Conservation (phyloP, 192 early-diverging fungal genomes). For the Thamnidium elegans region DNA sequence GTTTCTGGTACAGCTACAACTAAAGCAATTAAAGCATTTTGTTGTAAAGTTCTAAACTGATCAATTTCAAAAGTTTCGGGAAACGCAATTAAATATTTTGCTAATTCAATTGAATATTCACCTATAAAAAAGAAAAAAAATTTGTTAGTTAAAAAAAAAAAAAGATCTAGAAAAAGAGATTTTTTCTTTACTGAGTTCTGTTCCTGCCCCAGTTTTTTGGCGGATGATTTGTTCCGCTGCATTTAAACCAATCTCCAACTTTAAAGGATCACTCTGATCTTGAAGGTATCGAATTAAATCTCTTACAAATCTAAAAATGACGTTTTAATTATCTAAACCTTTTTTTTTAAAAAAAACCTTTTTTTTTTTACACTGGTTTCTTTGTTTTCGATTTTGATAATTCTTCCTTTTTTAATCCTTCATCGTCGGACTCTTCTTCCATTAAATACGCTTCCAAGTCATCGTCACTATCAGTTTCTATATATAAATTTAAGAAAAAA, state of each 20-base stretch:
- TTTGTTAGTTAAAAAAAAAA: neutral
- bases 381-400: neutral
- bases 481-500: neutral
- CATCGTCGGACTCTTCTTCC: conserved; percentile 15
- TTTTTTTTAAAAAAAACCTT: neutral
- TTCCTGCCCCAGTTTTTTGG: conserved; percentile 24
- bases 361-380: conserved; percentile 29
- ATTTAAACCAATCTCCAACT: conserved; percentile 27
- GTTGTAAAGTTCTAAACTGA: conserved; percentile 10
- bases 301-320: conserved; percentile 15
- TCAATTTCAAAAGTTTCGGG: conserved; percentile 19
- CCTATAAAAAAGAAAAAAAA: neutral
- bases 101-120: conserved; percentile 5
- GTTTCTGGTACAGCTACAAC: conserved; percentile 16
- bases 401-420: neutral
- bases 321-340: neutral
- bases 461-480: neutral
- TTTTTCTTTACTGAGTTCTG: conserved; percentile 17
- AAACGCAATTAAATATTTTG: conserved; percentile 13
- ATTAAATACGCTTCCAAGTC: conserved; percentile 19
- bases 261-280: conserved; percentile 32
- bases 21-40: conserved; percentile 19
- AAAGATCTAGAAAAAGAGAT: neutral
- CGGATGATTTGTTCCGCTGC: conserved; percentile 28
- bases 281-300: conserved; percentile 31